phyloP scores from a whole-genome alignment of 352 stramenopile species.

The Globisporangium nunn region DNA sequence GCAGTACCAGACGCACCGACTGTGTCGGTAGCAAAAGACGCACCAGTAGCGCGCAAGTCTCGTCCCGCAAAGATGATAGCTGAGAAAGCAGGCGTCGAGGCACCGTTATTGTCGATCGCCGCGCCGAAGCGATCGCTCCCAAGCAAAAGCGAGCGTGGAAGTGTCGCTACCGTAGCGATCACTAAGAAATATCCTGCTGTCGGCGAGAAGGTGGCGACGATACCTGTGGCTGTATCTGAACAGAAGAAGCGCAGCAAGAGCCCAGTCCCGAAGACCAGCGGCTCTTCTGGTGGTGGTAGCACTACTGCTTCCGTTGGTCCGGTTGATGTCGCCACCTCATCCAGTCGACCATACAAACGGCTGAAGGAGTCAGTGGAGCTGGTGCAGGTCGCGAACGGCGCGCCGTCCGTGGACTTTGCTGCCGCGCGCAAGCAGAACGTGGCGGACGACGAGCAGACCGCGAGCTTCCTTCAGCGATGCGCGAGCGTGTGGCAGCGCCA shows the following conservation, averaged over 20 bases:
- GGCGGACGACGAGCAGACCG: slow-evolving; percentile 10
- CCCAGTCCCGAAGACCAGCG: background rate
- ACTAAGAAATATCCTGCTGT: background rate
- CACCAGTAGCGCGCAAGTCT: background rate
- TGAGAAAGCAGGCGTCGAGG: background rate
- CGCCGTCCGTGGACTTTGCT: slow-evolving; percentile 7
- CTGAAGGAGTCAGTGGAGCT: slow-evolving; percentile 10
- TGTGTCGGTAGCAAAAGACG: background rate
- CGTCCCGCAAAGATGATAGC: slow-evolving; percentile 2
- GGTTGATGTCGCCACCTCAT: no score
- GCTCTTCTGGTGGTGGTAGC: background rate
- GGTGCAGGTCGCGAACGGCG: background rate
- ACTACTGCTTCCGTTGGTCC: background rate
- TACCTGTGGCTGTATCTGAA: background rate
- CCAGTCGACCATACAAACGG: slow-evolving; percentile 7
- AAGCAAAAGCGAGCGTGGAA: slow-evolving; percentile 1
- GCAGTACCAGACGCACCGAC: background rate
- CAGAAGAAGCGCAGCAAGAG: slow-evolving; percentile 12
- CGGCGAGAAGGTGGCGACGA: background rate
- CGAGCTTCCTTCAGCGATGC: slow-evolving; percentile 21
- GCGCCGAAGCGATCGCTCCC: slow-evolving; percentile 1
- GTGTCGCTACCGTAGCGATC: background rate
- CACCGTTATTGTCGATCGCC: background rate
- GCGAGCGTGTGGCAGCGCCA: slow-evolving; percentile 27
- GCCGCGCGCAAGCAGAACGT: slow-evolving; percentile 12